Evolutionary conservation across 164 flowering plant species (phyloP), one percentile per base, ranked within the genome.

Genomic region (Platanus orientalis): DNA sequence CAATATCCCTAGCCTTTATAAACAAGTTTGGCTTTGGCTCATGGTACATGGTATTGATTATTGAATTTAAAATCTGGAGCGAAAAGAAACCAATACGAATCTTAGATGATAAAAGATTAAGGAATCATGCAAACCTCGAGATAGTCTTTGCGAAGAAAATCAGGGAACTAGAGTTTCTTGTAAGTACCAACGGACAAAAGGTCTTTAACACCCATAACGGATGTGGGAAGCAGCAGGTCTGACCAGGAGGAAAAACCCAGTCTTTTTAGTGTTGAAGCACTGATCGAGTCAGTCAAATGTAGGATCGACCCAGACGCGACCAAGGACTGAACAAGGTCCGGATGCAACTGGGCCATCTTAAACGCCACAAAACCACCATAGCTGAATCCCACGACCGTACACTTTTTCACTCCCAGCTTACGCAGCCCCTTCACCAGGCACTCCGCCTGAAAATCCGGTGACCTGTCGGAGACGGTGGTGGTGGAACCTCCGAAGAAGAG

Each of bases 321-420:
- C 75, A 90, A 19, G 10, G 77, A 74, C 16, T 67, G 34, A 16
- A 90, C 84, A 73, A 90, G n/a, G 6, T 79, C 76, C 0, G 94
- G 97, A 20, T 78, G 59, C 63, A 67, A 21, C 75, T 83, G 84
- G 2, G 86, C 92, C 76, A 90, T 65, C 80, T 85, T 87, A 40
- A 88, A 86, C 7, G 86, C 86, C 60, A 90, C 94, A 84, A 90
- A 84, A 3, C 97, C 97, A 2, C 97, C 97, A 26, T 90, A 90
- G 64, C 97, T 90, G 63, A 90, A 88, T 57, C 97, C 97, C 0
- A 90, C 90, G 32, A 82, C 57, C 1, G 67, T 65, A 61, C 87
- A 90, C 68, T 55, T 75, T 17, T 84, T 82, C 7, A 88, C 82
- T 6, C 94, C 89, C 0, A 88, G 79, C 69, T 73, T 76, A 32